Evolutionary conservation across 148 eudicot species (phyloP).

Genomic region (Oxyria digyna): DNA sequence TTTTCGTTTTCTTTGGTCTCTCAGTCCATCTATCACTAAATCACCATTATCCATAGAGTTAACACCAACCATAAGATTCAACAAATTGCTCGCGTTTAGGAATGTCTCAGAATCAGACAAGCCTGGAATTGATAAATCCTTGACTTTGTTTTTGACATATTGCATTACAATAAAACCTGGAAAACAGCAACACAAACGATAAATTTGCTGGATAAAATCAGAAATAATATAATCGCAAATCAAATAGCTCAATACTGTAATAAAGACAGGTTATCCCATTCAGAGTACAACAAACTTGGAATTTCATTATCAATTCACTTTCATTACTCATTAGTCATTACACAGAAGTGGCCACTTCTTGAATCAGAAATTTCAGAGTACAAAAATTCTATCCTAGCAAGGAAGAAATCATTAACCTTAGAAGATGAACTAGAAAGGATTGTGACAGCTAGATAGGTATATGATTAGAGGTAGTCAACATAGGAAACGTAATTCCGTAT

Average conservation of each 20-base stretch:
- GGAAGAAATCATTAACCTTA: background rate
- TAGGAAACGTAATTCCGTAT: background rate
- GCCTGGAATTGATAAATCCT: constrained; percentile 22
- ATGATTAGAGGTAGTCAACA: background rate
- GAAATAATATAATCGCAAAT: background rate
- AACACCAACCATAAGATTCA: constrained; percentile 15
- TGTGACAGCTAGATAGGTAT: background rate
- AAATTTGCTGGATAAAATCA: background rate
- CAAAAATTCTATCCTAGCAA: background rate
- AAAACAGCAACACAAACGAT: background rate
- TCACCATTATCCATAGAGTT: constrained; percentile 15
- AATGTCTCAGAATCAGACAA: constrained; percentile 18
- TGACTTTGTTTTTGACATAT: constrained; percentile 24
- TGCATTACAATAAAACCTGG: constrained; percentile 41
- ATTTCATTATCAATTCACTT: background rate
- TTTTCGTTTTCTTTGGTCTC: background rate
- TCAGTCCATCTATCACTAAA: constrained; percentile 6
- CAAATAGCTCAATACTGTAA: background rate
- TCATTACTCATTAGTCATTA: background rate
- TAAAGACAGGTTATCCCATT: background rate
- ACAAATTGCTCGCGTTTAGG: constrained; percentile 25
- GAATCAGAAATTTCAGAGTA: background rate
- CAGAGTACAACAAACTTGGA: background rate
- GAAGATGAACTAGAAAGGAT: background rate
- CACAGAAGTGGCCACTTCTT: background rate